These are phyloP conservation scores for Yamagishiella unicocca DNA, from an alignment of 139 green algal genomes.

Conservation along the genomic window DNA sequence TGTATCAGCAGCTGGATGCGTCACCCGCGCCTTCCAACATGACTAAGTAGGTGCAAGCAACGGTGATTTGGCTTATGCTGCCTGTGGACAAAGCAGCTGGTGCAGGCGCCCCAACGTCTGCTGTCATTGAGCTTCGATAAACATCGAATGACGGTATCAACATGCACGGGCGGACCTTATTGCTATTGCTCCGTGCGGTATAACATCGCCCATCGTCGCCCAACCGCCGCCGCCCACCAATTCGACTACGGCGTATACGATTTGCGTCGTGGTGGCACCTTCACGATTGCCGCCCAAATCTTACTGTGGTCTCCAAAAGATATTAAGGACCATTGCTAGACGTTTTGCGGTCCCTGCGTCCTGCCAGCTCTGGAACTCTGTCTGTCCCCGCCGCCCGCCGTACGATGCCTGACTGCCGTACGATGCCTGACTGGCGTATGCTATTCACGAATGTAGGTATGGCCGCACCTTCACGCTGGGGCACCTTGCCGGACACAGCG, in stretches of 20 bases:
- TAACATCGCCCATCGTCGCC: no score
- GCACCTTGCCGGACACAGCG: not conserved
- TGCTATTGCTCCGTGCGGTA: not conserved
- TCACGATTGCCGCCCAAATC: no score
- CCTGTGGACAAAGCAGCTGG: no score
- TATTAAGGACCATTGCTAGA: no score
- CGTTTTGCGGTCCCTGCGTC: not conserved
- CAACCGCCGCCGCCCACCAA: no score
- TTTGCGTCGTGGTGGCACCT: no score
- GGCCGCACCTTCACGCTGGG: constrained; percentile 8
- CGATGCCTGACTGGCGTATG: not conserved
- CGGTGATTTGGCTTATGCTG: not conserved
- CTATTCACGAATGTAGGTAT: not conserved
- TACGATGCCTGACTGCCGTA: not conserved
- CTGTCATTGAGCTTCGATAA: not conserved
- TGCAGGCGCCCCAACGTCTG: no score
- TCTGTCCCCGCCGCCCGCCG: not conserved
- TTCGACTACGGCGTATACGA: no score
- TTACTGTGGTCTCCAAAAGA: not conserved
- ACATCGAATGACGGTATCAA: not conserved
- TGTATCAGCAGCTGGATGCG: not conserved
- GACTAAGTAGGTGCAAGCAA: not conserved
- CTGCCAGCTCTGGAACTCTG: not conserved
- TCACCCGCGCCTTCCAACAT: not conserved
- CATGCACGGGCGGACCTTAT: not conserved